Base-by-base conservation (phyloP, 208 protist species). In the Herpetomonas tarakana region DNA sequence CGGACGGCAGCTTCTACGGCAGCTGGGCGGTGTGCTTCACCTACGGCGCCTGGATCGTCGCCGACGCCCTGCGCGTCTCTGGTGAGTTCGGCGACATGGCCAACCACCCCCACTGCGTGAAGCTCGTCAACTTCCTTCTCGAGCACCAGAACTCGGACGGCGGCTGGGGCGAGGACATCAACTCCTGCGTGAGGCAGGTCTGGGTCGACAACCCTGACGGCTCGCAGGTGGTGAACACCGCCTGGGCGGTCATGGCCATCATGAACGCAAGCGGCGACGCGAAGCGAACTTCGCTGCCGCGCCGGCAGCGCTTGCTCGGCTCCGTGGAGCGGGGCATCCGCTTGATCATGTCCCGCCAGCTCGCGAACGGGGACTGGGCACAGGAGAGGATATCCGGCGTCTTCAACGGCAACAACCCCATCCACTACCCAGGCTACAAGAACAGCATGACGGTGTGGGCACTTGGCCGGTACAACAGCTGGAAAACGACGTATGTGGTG, bases 331-430 rank as follows among this genome's bases (percentile, higher is more conserved):
- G 76, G 30, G 97, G 86, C 62, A 74, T 98, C 9, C 56, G 65
- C 18, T 77, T 94, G 18, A 76, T 98, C 52, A 87, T 97, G 81
- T 77, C 81, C 16, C 76, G 86, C 18, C 94, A 98, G 74, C 76
- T 93, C 21, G 58, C 25, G 7, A 85, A 68, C 18, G 94, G 94
- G 3, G 92, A 97, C 60, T 98, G 90, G 87, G 46, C 69, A 1
- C 95, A 97, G 81, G 89, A 98, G 79, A 74, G 89, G 52, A 98
- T 98, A 59, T 91, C 80, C 61, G 98, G 98, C 28, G 92, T 99
- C 26, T 99, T 99, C 77, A 99, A 99, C 81, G 95, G 94, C 49
- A 98, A 97, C 77, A 99, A 98, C 77, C 91, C 92, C 26, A 99
- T 99, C 61, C 85, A 93, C 69, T 99, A 99, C 79, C 89, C 93